Evolutionary conservation across 2,329 filamentous ascomycete genomes (phyloP), one percentile per base, ranked within the genome.

Genomic region (Cladosporium sp.): DNA sequence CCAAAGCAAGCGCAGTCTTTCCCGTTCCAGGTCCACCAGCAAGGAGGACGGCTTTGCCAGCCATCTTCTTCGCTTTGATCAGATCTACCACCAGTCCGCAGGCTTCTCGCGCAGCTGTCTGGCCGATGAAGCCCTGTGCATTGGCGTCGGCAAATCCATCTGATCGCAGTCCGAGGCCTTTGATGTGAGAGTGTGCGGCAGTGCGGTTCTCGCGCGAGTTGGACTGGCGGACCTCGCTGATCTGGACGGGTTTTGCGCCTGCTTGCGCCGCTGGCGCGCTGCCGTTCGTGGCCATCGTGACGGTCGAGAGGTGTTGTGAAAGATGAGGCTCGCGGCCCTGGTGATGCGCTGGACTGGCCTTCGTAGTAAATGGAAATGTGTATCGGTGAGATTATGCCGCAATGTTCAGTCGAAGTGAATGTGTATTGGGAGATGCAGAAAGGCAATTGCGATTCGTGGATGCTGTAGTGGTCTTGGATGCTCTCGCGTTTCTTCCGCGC

Each of bases 101-200:
- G 67, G 93, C 93, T 89, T 98, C 93, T 74, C 93, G 82, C 55
- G 93, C 93, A 53, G 84, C 78, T 49, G 79, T 78, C 70, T 98
- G 93, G 46, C 93, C 93, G 42, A 97, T 85, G 64, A 97, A 98
- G 30, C 93, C 93, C 59, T 83, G 81, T 29, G 83, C 80, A 55
- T 87, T 80, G 57, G 80, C 80, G 67, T 95, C 91, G 55, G 93
- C 89, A 46, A 80, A 84, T 56, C 93, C 93, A 83, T 95, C 88
- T 43, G 81, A 68, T 65, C 88, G 87, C 60, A 98, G 74, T 15
- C 93, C 93, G 35, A 98, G 78, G 45, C 93, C 93, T 69, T 90
- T 95, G 79, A 98, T 98, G 72, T 98, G 93, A 47, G 92, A 96
- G 73, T 98, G 93, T 61, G 92, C 87, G 54, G 93, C 92, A 41